Evolutionary conservation across 805 yeast species (phyloP), one percentile per base, ranked within the genome.

Genomic region (Wickerhamiella cacticola): DNA sequence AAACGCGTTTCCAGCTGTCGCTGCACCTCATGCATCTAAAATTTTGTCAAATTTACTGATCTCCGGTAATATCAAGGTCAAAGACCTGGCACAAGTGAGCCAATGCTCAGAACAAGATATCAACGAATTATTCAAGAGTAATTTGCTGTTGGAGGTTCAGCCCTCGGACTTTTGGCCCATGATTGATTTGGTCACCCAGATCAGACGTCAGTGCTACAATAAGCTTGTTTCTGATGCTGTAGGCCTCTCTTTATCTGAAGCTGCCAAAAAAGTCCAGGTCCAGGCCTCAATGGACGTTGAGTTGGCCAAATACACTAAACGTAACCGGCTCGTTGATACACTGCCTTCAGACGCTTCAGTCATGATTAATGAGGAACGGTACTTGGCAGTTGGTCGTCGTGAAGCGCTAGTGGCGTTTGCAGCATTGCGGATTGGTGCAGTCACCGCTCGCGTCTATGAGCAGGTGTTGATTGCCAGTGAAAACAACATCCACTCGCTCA

Each of bases 401-500:
- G 62, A 67, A 40, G 82, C 82, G 54, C 68, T 92, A 13, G 75
- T 69, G 1, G 74, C 75, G 28, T 70, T 82, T 44, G 82, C 80
- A 12, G 68, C 71, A 25, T 79, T 81, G 41, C 71, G 85, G 47
- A 63, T 87, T 26, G 97, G 97, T 2, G 64, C 71, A 5, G 62
- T 82, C 2, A 70, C 94, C 0, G 71, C 92, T 0, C 63, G 69
- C 39, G 71, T 92, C 9, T 89, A 83, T 59, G 68, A 69, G 41
- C 62, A 70, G 9, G 76, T 79, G 3, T 70, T 92, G 49, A 54
- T 63, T 15, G 59, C 72, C 34, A 68, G 82, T 16, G 96, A 86
- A 60, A 70, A 51, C 10, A 8, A 36, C n/a, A 26, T 53, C 12
- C 6, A 18, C 9, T 22, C 21, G 7, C 16, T 49, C 9, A 31